phyloP scores from a whole-genome alignment of 2,329 filamentous ascomycete species.

The Helotiales sp. region DNA sequence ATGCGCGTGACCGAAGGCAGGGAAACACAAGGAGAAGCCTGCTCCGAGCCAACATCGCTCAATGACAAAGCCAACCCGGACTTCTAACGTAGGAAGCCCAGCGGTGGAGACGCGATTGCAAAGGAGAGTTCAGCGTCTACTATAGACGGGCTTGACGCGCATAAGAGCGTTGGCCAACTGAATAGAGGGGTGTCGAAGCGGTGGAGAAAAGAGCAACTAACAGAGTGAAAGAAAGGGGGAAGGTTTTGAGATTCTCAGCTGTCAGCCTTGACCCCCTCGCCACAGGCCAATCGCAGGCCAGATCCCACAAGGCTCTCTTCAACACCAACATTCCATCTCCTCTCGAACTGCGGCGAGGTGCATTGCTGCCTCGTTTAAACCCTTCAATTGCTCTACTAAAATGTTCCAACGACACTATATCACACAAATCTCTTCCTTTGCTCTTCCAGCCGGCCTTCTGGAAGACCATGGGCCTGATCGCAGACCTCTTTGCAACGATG shows the following conservation, averaged over 20 bases:
- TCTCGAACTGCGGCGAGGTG: constrained; percentile 23
- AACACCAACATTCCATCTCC: constrained; percentile 11
- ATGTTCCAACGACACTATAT: constrained; percentile 23
- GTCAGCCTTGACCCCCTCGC: constrained; percentile 14
- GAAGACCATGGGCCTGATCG: constrained; percentile 30
- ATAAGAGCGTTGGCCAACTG: not conserved
- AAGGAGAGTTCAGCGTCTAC: not conserved
- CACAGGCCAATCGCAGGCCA: constrained; percentile 5
- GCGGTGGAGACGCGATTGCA: not conserved
- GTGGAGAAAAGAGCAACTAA: not conserved
- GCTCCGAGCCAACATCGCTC: not conserved
- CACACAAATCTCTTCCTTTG: constrained; percentile 20
- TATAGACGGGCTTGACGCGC: not conserved
- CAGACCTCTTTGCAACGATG: constrained; percentile 23
- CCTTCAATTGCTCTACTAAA: constrained; percentile 9
- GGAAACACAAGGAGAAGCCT: constrained; percentile 1
- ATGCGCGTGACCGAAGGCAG: constrained; percentile 11
- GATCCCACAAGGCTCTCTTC: constrained; percentile 21
- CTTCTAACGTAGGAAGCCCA: not conserved
- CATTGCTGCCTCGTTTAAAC: constrained; percentile 10
- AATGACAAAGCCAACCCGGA: not conserved
- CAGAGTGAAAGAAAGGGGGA: not conserved
- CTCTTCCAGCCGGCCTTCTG: constrained; percentile 34
- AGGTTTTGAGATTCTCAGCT: not conserved
- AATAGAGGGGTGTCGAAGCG: not conserved